Percentiles rank a stretch among this genome's conserved stretches.
Conservation (phyloP, 2,329 filamentous ascomycete species). For the Delphinella strobiligena region DNA sequence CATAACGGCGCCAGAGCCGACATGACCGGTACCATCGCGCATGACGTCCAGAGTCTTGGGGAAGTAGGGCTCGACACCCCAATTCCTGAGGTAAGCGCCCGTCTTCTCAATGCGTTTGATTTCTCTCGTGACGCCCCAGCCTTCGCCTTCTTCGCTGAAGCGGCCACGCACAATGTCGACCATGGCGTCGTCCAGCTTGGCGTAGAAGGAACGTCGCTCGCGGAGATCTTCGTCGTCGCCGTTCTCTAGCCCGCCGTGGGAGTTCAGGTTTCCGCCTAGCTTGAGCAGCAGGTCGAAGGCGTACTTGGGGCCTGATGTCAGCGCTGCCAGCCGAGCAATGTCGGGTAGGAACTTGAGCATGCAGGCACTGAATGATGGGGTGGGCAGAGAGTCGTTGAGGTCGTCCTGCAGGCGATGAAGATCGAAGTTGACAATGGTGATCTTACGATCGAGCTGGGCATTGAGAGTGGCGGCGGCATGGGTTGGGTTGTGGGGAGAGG, state of each 20-base stretch:
- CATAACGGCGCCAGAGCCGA: constrained; percentile 3
- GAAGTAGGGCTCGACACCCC: constrained; percentile 43
- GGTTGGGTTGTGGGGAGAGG: constrained; percentile 26
- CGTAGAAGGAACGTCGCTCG: constrained; percentile 39
- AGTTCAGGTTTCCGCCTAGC: constrained; percentile 43
- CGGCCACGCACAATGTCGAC: constrained; percentile 39
- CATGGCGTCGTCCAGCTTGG: constrained; percentile 36
- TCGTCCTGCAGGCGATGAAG: constrained; percentile 44
- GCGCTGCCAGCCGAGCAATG: constrained; percentile 36
- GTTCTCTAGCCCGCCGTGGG: constrained; percentile 39
- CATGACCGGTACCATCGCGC: constrained; percentile 19
- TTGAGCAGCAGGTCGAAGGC: constrained; percentile 44
- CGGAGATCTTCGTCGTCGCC: constrained; percentile 35
- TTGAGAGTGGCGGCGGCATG: constrained; percentile 40
- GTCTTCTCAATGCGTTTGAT: constrained; percentile 46
- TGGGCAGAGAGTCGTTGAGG: constrained; percentile 41
- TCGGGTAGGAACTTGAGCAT: constrained; percentile 45
- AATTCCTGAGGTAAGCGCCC: constrained; percentile 38
- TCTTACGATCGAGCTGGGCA: constrained; percentile 46
- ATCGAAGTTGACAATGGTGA: constrained; percentile 46
- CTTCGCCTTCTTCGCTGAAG: constrained; percentile 37
- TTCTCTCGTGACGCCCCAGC: constrained; percentile 39
- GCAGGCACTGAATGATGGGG: constrained; percentile 39
- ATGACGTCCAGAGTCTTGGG: constrained; percentile 39
- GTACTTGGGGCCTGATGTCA: constrained; percentile 35